Evolutionary conservation across 2,329 filamentous ascomycete species (phyloP), one percentile per base, ranked within the genome.

Genomic region (Conoideocrella luteorostrata): DNA sequence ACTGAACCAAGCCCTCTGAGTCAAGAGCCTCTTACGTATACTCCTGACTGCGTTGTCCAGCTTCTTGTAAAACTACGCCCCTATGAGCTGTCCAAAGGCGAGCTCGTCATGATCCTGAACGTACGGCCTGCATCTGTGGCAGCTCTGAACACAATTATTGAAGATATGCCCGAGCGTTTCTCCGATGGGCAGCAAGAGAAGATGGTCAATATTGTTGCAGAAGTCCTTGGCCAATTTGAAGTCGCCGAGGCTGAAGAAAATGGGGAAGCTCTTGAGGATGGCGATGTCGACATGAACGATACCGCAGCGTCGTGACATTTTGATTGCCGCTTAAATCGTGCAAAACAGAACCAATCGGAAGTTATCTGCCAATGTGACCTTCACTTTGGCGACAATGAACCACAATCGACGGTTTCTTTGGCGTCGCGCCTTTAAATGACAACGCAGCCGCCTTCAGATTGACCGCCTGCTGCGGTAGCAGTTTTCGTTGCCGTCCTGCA

Each of bases 41-140:
- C 67, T 42, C 58, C 71, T n/a, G 61, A 64, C 9, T 72, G 70
- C 40, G 75, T 84, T 49, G 55, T 65, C 6, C 61, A 57, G 20
- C 72, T 86, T 32, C 66, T 85, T 32, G 63, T 75, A 54, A 68
- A 65, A 20, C 65, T 86, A 39, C 70, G 71, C 10, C 68, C 67
- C 1, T 83, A 74, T 59, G 71, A 78, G 36, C 70, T 86, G 44
- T 77, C 77, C 62, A 86, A 86, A 66, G 78, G 78, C 43, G 82
- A 86, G 61, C 64, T 82, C 43, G 66, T 86, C 56, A 83, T 84
- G 77, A 75, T 86, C 38, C 59, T 85, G 52, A 86, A 86, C 57
- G 64, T 83, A 34, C 72, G 82, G 10, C 82, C 82, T 0, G 68
- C 70, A 18, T 75, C 70, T 22, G 66, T 72, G 23, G 72, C 74